A percentile compares a stretch with the other conserved stretches of the same genome.
Evolutionary conservation across 768 basidiomycete genomes (phyloP).

Genomic region (Arthromyces matolae): DNA sequence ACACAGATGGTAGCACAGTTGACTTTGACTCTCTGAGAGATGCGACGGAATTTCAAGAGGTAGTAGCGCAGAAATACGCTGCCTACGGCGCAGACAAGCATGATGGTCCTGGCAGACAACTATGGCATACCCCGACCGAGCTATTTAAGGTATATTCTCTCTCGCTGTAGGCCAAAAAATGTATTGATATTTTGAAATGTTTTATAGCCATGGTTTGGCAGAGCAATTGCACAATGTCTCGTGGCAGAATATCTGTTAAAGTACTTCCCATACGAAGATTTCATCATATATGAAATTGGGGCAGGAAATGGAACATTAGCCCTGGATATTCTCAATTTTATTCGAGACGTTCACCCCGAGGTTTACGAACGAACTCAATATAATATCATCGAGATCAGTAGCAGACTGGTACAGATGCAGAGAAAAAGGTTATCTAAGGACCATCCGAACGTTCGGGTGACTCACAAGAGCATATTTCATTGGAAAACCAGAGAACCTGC

Average conservation of each 20-base stretch:
- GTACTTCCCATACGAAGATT: conserved; percentile 94
- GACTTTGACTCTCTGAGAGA: conserved; percentile 68
- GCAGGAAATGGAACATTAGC: conserved; percentile 97
- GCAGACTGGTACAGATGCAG: conserved; percentile 71
- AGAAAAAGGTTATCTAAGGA: conserved; percentile 53
- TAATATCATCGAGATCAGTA: conserved; percentile 92
- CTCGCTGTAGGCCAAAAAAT: conserved; percentile 3
- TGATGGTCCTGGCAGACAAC: conserved; percentile 76
- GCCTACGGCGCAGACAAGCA: conserved; percentile 59
- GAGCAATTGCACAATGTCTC: conserved; percentile 84
- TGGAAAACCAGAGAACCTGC: conserved; percentile 74
- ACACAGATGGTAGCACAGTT: conserved; percentile 54
- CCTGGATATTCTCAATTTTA: conserved; percentile 77
- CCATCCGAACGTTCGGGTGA: conserved; percentile 67
- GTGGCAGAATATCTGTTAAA: conserved; percentile 91
- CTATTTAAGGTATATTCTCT: conserved; percentile 77
- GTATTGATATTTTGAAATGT: conserved; percentile 8
- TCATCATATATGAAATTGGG: conserved; percentile 95
- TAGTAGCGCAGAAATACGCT: conserved; percentile 73
- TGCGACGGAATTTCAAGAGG: conserved; percentile 73
- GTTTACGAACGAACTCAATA: conserved; percentile 93
- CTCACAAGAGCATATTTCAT: conserved; percentile 80
- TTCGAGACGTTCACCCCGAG: conserved; percentile 76
- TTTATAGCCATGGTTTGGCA: conserved; percentile 88
- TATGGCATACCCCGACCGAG: conserved; percentile 99